phyloP scores from a whole-genome alignment of 2,329 filamentous ascomycete genomes.

The Fusarium tuaranense region DNA sequence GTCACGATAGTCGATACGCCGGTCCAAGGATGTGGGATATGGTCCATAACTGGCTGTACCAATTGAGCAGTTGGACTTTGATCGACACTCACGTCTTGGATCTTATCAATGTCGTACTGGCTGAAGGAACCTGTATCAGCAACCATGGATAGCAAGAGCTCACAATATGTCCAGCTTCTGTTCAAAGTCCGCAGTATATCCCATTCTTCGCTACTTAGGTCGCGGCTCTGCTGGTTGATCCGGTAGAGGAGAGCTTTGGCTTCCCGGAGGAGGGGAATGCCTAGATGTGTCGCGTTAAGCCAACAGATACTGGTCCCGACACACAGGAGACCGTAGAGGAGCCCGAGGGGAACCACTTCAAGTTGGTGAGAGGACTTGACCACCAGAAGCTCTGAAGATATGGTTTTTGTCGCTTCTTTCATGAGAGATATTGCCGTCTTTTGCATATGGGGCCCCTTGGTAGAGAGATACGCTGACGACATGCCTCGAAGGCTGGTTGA shows the following conservation, averaged over 20 bases:
- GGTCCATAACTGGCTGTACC: slow-evolving; percentile 20
- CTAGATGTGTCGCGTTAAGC: slow-evolving; percentile 50
- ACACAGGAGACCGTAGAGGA: slow-evolving; percentile 54
- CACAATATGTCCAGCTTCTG: slow-evolving; percentile 54
- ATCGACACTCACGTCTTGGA: slow-evolving; percentile 21
- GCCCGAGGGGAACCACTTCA: slow-evolving; percentile 46
- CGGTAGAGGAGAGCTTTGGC: slow-evolving; percentile 43
- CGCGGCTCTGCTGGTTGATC: slow-evolving; percentile 36
- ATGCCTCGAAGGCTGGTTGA: slow-evolving; percentile 56
- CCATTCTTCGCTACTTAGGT: slow-evolving; percentile 29
- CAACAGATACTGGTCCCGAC: slow-evolving; percentile 55
- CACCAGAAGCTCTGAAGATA: slow-evolving; percentile 48
- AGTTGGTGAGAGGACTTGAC: slow-evolving; percentile 32
- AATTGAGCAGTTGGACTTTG: slow-evolving; percentile 26
- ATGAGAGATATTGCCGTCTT: slow-evolving; percentile 45
- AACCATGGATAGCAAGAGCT: slow-evolving; percentile 54
- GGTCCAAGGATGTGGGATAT: slow-evolving; percentile 52
- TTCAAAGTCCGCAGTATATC: slow-evolving; percentile 52
- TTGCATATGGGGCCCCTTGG: slow-evolving; percentile 24
- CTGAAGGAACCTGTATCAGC: slow-evolving; percentile 45
- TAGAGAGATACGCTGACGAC: slow-evolving; percentile 52
- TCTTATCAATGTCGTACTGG: slow-evolving; percentile 12
- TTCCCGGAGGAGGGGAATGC: slow-evolving; percentile 47
- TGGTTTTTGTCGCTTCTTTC: slow-evolving; percentile 47
- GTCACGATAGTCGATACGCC: slow-evolving; percentile 51